Evolutionary conservation across 192 early-diverging fungal species (phyloP).

Genomic region (Coemansia sp.): DNA sequence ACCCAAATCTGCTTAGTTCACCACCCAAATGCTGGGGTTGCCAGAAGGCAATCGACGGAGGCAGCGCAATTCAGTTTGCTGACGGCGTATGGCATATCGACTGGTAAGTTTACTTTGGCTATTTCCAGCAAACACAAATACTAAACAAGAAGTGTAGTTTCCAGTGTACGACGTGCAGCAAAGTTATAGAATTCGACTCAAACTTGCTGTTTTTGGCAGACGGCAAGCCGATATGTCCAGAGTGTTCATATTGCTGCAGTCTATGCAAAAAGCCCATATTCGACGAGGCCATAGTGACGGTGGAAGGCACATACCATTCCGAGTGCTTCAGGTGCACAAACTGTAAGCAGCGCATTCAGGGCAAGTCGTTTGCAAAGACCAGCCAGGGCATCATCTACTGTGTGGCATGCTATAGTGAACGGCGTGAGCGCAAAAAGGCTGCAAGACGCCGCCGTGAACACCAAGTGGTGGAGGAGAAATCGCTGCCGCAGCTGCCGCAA

Average conservation of each 20-base stretch:
- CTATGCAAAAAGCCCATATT: slow-evolving; percentile 70
- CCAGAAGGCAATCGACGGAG: slow-evolving; percentile 65
- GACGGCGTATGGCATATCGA: slow-evolving; percentile 79
- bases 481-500: slow-evolving; percentile 45
- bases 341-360: slow-evolving; percentile 71
- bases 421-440: slow-evolving; percentile 63
- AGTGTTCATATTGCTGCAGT: slow-evolving; percentile 75
- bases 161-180: slow-evolving; percentile 71
- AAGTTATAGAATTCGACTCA: slow-evolving; percentile 70
- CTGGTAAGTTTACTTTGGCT: slow-evolving; percentile 58
- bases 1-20: slow-evolving; percentile 21
- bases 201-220: slow-evolving; percentile 73
- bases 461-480: slow-evolving; percentile 43
- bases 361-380: slow-evolving; percentile 77
- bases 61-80: slow-evolving; percentile 75
- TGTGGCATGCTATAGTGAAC: slow-evolving; percentile 66
- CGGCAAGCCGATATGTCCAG: slow-evolving; percentile 80
- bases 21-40: slow-evolving; percentile 68
- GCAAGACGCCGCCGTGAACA: slow-evolving; percentile 55
- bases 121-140: neutral
- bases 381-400: slow-evolving; percentile 76
- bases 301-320: slow-evolving; percentile 75
- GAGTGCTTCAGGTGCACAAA: slow-evolving; percentile 77
- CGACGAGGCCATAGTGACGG: slow-evolving; percentile 83
- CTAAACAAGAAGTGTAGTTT: slow-evolving; percentile 50